Conservation (phyloP, 2,329 filamentous ascomycete genomes). For the Diaporthe ilicicola region DNA sequence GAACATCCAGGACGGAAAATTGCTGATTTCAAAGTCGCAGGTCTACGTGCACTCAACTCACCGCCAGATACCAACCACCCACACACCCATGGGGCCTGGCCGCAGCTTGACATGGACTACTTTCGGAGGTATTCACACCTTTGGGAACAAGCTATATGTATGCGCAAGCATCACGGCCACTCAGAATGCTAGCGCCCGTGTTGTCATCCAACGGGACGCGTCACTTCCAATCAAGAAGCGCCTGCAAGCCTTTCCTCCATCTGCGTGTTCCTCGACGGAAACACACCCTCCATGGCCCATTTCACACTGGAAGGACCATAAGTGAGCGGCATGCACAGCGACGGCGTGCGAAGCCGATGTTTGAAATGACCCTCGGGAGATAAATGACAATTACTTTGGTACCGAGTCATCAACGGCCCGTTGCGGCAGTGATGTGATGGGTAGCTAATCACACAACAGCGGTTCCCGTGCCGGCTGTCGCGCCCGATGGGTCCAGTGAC, state of each 20-base stretch:
- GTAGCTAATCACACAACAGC: neutral
- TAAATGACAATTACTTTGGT: neutral
- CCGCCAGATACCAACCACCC: neutral
- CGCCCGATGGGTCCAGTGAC: neutral
- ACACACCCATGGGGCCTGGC: no score
- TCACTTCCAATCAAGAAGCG: neutral
- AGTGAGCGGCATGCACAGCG: neutral
- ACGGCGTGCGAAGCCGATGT: neutral
- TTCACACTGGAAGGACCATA: neutral
- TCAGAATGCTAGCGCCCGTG: neutral
- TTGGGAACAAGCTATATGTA: neutral
- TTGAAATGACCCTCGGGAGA: constrained; percentile 2
- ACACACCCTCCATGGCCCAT: neutral
- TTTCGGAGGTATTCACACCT: no score
- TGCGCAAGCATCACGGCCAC: neutral
- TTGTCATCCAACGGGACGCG: neutral
- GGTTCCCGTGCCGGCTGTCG: neutral
- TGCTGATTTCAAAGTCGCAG: neutral
- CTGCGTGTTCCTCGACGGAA: neutral
- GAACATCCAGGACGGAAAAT: neutral
- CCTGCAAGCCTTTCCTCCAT: neutral
- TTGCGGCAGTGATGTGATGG: neutral
- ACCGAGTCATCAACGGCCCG: constrained; percentile 8
- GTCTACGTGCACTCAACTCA: neutral
- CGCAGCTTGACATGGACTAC: neutral